Conservation (phyloP, 768 basidiomycete genomes). For the Termitomyces eurrhizus region DNA sequence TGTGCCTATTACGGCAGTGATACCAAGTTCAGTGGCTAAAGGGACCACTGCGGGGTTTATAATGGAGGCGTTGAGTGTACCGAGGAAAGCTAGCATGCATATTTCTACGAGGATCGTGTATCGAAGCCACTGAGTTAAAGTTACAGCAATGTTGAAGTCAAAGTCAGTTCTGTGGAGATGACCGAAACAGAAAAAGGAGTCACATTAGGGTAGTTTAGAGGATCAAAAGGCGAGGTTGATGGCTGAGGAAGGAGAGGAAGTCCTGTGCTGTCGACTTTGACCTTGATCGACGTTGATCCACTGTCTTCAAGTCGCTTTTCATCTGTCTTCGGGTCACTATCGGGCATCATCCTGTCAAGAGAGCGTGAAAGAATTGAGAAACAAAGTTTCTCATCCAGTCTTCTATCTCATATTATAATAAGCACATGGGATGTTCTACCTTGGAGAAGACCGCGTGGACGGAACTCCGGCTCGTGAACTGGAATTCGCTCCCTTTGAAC, state of each 20-base stretch:
- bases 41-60: conserved; percentile 36
- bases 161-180: not conserved
- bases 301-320: not conserved
- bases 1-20: conserved; percentile 32
- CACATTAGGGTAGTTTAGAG: conserved; percentile 38
- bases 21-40: conserved; percentile 32
- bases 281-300: not conserved
- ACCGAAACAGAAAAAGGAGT: not conserved
- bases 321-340: not conserved
- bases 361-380: not conserved
- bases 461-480: not conserved
- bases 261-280: conserved; percentile 31
- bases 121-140: conserved; percentile 29
- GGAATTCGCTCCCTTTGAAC: not conserved
- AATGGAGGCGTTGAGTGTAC: conserved; percentile 34
- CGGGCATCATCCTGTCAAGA: not conserved
- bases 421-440: not conserved
- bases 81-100: conserved; percentile 30
- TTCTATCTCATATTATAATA: not conserved
- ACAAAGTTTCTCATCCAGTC: not conserved
- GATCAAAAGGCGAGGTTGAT: conserved; percentile 33
- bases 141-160: not conserved
- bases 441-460: not conserved
- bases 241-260: conserved; percentile 42
- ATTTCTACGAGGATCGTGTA: conserved; percentile 29